Evolutionary conservation across 208 protist genomes (phyloP), one percentile per base, ranked within the genome.

Genomic region (Trichomonas tenax): DNA sequence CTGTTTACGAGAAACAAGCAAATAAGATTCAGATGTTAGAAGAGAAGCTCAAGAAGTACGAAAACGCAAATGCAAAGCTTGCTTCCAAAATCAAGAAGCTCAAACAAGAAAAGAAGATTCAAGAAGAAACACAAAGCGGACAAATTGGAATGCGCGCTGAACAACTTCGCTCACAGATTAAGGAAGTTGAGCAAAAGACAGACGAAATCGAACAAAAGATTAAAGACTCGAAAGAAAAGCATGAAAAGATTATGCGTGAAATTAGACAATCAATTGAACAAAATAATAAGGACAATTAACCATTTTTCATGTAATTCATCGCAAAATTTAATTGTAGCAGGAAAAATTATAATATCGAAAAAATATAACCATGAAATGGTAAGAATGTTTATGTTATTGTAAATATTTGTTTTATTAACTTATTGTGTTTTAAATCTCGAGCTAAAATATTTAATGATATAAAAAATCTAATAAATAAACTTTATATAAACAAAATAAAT

Each of bases 161-260:
- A 17, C 40, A 93, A 93, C 26, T 93, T 17, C 17, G 26, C 3
- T 38, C 86, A 21, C 86, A 93, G 31, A 93, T 93, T 4, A 93
- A 51, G 36, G 44, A 51, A 51, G 86, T 51, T 38, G 86, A 51
- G 15, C 41, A 93, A 36, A 44, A 41, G 26, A 93, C 86, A n/a
- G 86, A 93, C 21, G 86, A 93, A 51, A 51, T 93, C 86, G 86
- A 93, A 51, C 40, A 93, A 38, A 93, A 93, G n/a, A 93, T 93
- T 21, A 14, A 21, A 38, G 36, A 93, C 8, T 93, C 86, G 8
- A 41, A 48, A 44, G 86, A 93, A 41, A 48, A 93, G 44, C 86
- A 93, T 51, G 17, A 93, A 93, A 48, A 51, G 6, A 44, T 93
- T 21, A 93, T 93, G 86, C 11, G 31, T 3, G 81, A 84, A 40